phyloP scores from a whole-genome alignment of 805 yeast genomes.

The Phaffomyces antillensis region DNA sequence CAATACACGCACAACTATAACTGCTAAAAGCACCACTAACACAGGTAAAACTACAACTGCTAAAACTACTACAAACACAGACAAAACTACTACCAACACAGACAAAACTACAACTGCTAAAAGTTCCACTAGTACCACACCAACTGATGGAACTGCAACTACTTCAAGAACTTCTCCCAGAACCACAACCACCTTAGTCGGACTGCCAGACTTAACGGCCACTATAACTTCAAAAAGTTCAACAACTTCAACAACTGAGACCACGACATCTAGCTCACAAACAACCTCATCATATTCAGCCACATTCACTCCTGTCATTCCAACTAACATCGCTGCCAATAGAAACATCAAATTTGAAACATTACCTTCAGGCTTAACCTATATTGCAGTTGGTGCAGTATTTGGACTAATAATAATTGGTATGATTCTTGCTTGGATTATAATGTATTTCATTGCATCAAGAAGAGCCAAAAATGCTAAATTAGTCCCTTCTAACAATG shows the following conservation, averaged over 20 bases:
- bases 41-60: not conserved
- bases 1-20: not conserved
- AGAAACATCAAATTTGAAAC: constrained; percentile 46
- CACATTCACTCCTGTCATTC: constrained; percentile 21
- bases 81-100: not conserved
- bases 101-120: not conserved
- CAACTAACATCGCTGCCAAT: constrained; percentile 28
- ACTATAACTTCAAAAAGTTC: not conserved
- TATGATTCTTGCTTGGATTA: constrained; percentile 19
- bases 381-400: constrained; percentile 67
- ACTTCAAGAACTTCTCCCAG: not conserved
- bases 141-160: not conserved
- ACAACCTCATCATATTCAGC: constrained; percentile 1
- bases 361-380: constrained; percentile 65
- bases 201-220: not conserved
- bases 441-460: constrained; percentile 21
- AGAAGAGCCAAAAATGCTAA: constrained; percentile 22
- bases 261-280: not conserved
- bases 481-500: not conserved
- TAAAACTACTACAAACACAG: not conserved
- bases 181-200: not conserved
- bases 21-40: not conserved
- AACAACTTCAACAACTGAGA: not conserved
- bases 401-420: constrained; percentile 39
- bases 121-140: not conserved